Conservation (phyloP, 2,329 filamentous ascomycete species). For the Trichoderma atroviride region DNA sequence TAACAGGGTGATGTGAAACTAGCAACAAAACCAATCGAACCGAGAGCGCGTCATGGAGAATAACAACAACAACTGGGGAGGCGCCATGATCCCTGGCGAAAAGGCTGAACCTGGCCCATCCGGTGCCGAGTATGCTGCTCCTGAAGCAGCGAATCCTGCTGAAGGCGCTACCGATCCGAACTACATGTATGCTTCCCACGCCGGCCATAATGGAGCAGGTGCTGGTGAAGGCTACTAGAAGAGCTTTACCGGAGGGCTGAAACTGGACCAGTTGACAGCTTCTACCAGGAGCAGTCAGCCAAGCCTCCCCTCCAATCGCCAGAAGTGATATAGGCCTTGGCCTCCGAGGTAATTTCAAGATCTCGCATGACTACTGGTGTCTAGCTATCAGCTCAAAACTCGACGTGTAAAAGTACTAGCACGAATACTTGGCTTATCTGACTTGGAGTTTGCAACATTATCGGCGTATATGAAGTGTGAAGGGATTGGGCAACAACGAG, state of each 20-base stretch:
- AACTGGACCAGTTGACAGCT: background rate
- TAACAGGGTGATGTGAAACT: background rate
- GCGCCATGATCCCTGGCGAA: conserved; percentile 39
- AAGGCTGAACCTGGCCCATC: conserved; percentile 38
- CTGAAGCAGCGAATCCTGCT: conserved; percentile 46
- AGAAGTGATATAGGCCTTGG: background rate
- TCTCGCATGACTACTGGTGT: background rate
- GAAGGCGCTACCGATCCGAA: conserved; percentile 47
- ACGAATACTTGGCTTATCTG: conserved; percentile 6
- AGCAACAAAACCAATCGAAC: conserved; percentile 49
- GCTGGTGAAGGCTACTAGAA: conserved; percentile 56
- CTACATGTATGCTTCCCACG: conserved; percentile 59
- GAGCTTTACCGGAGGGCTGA: background rate
- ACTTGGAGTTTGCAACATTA: conserved; percentile 7
- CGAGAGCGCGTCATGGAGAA: conserved; percentile 44
- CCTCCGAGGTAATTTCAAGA: no score
- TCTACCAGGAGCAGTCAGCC: background rate
- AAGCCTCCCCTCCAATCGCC: background rate
- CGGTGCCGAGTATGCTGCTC: conserved; percentile 46
- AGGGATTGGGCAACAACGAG: background rate
- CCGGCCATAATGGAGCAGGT: conserved; percentile 61
- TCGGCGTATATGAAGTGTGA: conserved; percentile 11
- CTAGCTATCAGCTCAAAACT: background rate
- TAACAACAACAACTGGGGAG: conserved; percentile 37
- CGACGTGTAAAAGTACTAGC: conserved; percentile 16